Evolutionary conservation across 2,329 filamentous ascomycete species (phyloP), one percentile per base, ranked within the genome.

Genomic region (Aspergillus sp.): DNA sequence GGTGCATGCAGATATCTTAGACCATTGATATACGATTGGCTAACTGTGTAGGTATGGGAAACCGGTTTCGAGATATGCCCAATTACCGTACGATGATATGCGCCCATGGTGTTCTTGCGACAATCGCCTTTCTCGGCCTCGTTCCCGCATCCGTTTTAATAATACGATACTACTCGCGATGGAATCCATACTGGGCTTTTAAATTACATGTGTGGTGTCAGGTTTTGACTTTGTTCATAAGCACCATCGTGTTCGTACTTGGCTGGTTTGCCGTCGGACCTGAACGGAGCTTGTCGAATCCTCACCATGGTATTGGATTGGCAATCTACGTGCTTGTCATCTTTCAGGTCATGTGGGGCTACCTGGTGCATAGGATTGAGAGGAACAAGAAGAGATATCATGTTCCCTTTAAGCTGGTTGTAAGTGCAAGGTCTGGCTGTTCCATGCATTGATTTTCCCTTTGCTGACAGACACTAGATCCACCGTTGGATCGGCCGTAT

Each of bases 401-500:
- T 57, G 71, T 81, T 37, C 80, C 81, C 7, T 62, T 83, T 41
- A 82, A 76, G 55, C 64, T 81, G 32, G 78, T 82, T 69, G 76
- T 81, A 67, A 58, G 74, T 65, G 20, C 23, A 22, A 45, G 32
- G 15, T 10, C 41, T 30, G 2, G 22, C 12, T 12, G 3, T 6
- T 15, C 27, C 15, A 17, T 32, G 22, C 10, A 2, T 5, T 19
- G 9, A 32, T n/a, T 17, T n/a, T 12, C 19, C 25, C 27, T 30
- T 20, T 22, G 43, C 38, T 7, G 25, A 27, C 15, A 43, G 7
- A 39, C 55, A 63, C 33, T 76, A 86, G 77, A 68, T 97, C 38
- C 93, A 98, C 70, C 86, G 90, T 63, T 96, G 93, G 89, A 71
- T 87, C 15, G 93, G 93, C 15, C 78, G 90, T 49, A 73, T 80